Evolutionary conservation across 768 basidiomycete genomes (phyloP).

Genomic region (Russula lepida): DNA sequence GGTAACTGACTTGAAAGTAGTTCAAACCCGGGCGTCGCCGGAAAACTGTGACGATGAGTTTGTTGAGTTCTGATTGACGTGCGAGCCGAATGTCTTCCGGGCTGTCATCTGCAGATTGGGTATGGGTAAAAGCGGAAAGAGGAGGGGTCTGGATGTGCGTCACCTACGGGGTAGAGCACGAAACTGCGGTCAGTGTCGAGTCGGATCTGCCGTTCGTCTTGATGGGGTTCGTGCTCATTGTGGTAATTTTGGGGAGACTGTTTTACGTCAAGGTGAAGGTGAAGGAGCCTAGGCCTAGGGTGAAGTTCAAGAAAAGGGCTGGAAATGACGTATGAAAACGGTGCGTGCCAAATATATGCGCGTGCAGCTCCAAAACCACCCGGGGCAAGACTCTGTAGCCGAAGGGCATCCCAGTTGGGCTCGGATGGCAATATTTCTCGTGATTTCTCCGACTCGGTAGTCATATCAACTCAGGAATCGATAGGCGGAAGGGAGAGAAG

Average conservation of each 20-base stretch:
- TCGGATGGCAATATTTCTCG: not conserved
- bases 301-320: slow-evolving; percentile 24
- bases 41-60: slow-evolving; percentile 67
- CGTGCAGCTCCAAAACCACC: slow-evolving; percentile 59
- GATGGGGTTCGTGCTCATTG: slow-evolving; percentile 33
- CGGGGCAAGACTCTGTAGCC: slow-evolving; percentile 41
- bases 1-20: slow-evolving; percentile 66
- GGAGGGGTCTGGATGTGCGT: slow-evolving; percentile 4
- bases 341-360: slow-evolving; percentile 45
- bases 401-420: slow-evolving; percentile 40
- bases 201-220: slow-evolving; percentile 79
- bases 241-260: not conserved
- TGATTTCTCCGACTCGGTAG: not conserved
- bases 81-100: slow-evolving; percentile 36
- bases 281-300: slow-evolving; percentile 34
- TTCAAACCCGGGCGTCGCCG: slow-evolving; percentile 60
- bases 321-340: slow-evolving; percentile 7
- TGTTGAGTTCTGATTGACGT: slow-evolving; percentile 59
- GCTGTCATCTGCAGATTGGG: slow-evolving; percentile 11
- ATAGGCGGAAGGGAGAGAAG: too few species aligned
- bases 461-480: not conserved
- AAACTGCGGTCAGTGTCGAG: slow-evolving; percentile 92
- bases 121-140: not conserved
- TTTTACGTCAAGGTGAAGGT: slow-evolving; percentile 19
- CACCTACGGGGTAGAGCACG: slow-evolving; percentile 82